Evolutionary conservation across 257 asterid species (phyloP), one percentile per base, ranked within the genome.

Genomic region (Lantana camara): DNA sequence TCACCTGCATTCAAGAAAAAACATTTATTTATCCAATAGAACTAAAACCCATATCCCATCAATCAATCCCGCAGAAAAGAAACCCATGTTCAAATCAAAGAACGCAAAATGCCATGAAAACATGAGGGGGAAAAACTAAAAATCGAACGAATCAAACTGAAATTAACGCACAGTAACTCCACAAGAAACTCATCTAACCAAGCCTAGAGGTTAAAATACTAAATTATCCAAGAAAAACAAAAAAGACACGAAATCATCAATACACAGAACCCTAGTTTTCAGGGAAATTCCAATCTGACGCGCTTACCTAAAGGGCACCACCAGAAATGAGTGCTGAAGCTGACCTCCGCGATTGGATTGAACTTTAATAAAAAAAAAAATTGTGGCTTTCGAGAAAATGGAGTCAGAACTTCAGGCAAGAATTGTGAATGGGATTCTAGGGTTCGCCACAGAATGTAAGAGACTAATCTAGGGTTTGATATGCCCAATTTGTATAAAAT

Each of bases 281-380:
- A 63, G 27, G 49, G 45, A 76, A 63, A 2, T 45, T 37, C 23
- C 51, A 70, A 83, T 75, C 68, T 30, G 53, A 68, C 49, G 16
- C 51, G 44, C 50, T 7, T 7, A 49, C 64, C 58, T 2, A 44
- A 68, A 63, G 7, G 37, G 21, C 49, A n/a, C n/a, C 69, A 68
- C 56, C 51, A 63, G 48, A 69, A 63, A 71, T 63, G 78, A 63
- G 59, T 67, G 44, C 64, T 71, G 64, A 72, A 65, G 61, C 78
- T 71, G 59, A 74, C 80, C 83, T 72, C 75, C 27, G 63, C 48
- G 79, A 76, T 74, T 76, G 74, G 79, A 79, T 67, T 71, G 68
- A 63, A 67, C 71, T 16, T 27, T 27, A 27, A n/a, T n/a, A n/a
- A n/a, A n/a, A n/a, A 57, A 57, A 63, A 41, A 62, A 53, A 19